Base-by-base conservation (phyloP, 2,329 filamentous ascomycete genomes). In the Verticillium longisporum region DNA sequence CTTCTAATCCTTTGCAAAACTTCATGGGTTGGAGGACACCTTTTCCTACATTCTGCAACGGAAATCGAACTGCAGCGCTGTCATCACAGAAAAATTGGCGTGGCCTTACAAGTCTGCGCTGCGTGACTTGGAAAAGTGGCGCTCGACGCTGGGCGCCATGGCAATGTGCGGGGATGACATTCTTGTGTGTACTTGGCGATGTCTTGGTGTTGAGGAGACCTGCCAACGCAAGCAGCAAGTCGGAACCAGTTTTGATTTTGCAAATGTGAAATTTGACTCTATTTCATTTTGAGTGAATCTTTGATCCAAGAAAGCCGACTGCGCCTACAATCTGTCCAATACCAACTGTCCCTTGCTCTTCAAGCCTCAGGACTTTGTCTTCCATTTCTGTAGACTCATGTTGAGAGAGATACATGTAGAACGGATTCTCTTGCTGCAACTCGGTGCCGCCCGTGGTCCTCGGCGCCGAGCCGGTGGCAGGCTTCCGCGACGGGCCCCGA, bases 391-490 rank as follows among this genome's bases (percentile, higher is more conserved):
- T 4, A 31, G 26, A 31, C 4, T 31, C 26, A 31, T 31, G 26
- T 31, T 5, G 3, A 31, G 26, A 4, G 26, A 31, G 26, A 31
- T 31, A 31, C 26, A 31, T 31, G 26, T 31, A 31, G 26, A 31
- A 31, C 26, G 26, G 26, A 31, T 4, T 31, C 26, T 31, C 26
- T 31, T 31, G 26, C 4, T 31, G 26, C 26, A 31, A 5, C 26
- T 4, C 4, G 26, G 5, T 31, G 26, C 26, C 11, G 53, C 14
- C 41, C n/a, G n/a, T 53, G 18, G 3, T n/a, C 21, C 56, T 58
- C 56, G 56, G 56, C 56, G 56, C 56, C 56, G 38, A 58, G 56
- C 32, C 56, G 56, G 56, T 21, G 56, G 38, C 11, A 50, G 21
- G 21, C 18, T 36, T 58, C 56, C 56, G 56, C n/a, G 38, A 33